phyloP scores from a whole-genome alignment of 2,329 filamentous ascomycete species.

The Stachybotrys chartarum region DNA sequence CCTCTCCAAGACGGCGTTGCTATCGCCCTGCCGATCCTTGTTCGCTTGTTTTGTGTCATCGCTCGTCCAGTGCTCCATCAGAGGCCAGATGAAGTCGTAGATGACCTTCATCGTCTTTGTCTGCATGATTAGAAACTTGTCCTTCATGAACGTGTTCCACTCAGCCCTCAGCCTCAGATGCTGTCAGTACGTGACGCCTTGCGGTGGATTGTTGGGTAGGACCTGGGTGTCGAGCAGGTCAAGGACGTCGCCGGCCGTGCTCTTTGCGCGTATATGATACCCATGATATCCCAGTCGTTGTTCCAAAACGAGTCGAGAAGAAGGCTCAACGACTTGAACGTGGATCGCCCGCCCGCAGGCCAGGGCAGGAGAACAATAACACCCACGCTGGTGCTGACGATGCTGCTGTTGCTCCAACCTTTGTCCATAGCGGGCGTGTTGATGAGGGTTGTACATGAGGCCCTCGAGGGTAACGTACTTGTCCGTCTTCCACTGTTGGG shows the following conservation, averaged over 20 bases:
- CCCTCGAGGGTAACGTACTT: background rate
- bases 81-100: background rate
- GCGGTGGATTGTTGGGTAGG: conserved; percentile 4
- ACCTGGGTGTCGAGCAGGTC: conserved; percentile 5
- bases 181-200: background rate
- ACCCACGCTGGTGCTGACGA: background rate
- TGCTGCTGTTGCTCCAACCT: background rate
- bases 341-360: background rate
- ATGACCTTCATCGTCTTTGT: background rate
- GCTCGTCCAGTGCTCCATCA: background rate
- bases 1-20: background rate
- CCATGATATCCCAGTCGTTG: background rate
- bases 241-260: conserved; percentile 5
- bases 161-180: background rate
- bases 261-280: conserved; percentile 4
- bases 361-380: background rate
- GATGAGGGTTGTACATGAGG: background rate
- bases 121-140: background rate
- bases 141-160: background rate
- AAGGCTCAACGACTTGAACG: background rate
- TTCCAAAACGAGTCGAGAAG: background rate
- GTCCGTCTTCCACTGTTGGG: background rate
- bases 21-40: background rate
- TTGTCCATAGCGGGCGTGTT: background rate
- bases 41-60: background rate